These are phyloP conservation scores for Backusella tuberculispora DNA, from an alignment of 192 early-diverging fungal genomes.

Conservation along the genomic window DNA sequence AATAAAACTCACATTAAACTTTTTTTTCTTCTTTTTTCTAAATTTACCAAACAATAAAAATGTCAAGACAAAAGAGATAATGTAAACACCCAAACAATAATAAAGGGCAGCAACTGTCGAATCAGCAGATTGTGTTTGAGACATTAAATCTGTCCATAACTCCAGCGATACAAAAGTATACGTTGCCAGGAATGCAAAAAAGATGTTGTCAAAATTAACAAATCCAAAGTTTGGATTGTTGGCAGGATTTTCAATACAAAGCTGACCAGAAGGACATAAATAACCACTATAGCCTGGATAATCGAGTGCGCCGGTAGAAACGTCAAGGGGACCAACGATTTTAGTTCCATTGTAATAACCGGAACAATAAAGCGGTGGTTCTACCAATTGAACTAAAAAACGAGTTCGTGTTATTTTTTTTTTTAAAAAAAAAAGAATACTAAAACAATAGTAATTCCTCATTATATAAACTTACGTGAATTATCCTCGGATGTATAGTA, in stretches of 20 bases:
- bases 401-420: no score
- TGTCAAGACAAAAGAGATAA: slow-evolving; percentile 56
- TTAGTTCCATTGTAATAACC: slow-evolving; percentile 37
- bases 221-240: slow-evolving; percentile 35
- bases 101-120: slow-evolving; percentile 46
- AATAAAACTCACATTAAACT: background rate
- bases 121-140: slow-evolving; percentile 53
- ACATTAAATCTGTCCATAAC: slow-evolving; percentile 58
- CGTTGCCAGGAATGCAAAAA: slow-evolving; percentile 47
- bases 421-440: no score
- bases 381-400: slow-evolving; percentile 15
- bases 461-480: slow-evolving; percentile 7
- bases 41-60: slow-evolving; percentile 47
- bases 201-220: slow-evolving; percentile 54
- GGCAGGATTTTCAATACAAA: slow-evolving; percentile 43
- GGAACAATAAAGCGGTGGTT: slow-evolving; percentile 32
- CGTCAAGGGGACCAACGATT: slow-evolving; percentile 24
- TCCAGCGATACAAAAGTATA: slow-evolving; percentile 52
- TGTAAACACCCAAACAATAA: slow-evolving; percentile 48
- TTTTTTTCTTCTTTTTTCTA: background rate
- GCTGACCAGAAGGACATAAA: slow-evolving; percentile 46
- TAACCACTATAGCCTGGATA: slow-evolving; percentile 45
- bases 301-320: background rate
- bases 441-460: background rate
- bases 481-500: slow-evolving; percentile 28